Evolutionary conservation across 148 eudicot genomes (phyloP).

Genomic region (Suaeda aralocaspica): DNA sequence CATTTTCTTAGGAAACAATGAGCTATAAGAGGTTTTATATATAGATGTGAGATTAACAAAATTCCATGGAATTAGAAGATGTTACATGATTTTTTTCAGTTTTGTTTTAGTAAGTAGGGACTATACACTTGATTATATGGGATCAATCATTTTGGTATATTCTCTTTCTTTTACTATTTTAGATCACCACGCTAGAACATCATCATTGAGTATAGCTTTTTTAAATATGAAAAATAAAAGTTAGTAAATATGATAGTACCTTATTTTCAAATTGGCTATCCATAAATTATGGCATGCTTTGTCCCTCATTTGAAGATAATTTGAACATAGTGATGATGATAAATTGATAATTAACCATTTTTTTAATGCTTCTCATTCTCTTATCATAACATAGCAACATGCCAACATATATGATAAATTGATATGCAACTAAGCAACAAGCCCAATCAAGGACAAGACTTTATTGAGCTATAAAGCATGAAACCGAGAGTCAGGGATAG

Average conservation of each 20-base stretch:
- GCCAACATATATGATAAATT: too few relatives aligned
- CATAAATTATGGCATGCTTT: slow-evolving; percentile 16
- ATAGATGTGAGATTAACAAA: slow-evolving; percentile 13
- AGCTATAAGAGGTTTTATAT: neutral
- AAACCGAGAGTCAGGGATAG: too few relatives aligned
- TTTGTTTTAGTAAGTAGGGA: too few relatives aligned
- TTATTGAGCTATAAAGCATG: too few relatives aligned
- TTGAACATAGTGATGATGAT: neutral
- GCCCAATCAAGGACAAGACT: too few relatives aligned
- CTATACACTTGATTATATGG: neutral
- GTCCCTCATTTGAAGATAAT: slow-evolving; percentile 8
- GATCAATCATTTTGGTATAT: neutral
- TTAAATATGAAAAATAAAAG: too few relatives aligned
- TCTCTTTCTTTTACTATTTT: neutral
- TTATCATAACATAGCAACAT: too few relatives aligned
- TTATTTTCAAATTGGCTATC: neutral
- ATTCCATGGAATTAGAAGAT: neutral
- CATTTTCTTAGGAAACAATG: neutral
- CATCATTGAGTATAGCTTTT: neutral
- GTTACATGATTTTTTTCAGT: neutral
- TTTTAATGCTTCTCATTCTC: neutral
- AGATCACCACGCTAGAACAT: slow-evolving; percentile 5
- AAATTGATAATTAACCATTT: neutral
- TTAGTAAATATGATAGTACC: neutral
- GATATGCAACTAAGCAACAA: too few relatives aligned